These are phyloP conservation scores for Cochlearia excelsa DNA, from an alignment of 345 rosid genomes.

Conservation along the genomic window DNA sequence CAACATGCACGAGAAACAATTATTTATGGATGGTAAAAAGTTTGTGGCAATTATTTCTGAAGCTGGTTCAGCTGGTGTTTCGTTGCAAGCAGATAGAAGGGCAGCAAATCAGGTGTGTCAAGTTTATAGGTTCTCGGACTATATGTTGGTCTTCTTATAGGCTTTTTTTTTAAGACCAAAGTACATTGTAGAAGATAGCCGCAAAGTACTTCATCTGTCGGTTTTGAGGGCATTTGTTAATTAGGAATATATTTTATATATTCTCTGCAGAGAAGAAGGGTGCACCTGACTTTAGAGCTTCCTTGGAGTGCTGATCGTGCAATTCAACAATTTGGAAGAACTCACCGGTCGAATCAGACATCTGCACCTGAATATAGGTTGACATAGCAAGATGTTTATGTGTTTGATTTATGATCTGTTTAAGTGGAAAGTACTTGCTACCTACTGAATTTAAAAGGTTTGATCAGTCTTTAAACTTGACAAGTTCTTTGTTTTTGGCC, in stretches of 20 bases:
- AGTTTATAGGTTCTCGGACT: slow-evolving; percentile 17
- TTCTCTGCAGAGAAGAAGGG: slow-evolving; percentile 75
- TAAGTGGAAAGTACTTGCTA: slow-evolving; percentile 7
- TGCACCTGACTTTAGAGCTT: slow-evolving; percentile 94
- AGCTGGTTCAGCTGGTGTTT: slow-evolving; percentile 99
- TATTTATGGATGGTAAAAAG: slow-evolving; percentile 97
- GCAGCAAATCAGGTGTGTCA: slow-evolving; percentile 73
- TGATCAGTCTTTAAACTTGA: slow-evolving; percentile 20
- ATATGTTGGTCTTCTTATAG: slow-evolving; percentile 4
- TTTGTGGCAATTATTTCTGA: slow-evolving; percentile 92
- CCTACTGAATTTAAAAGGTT: slow-evolving; percentile 5
- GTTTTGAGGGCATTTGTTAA: slow-evolving; percentile 4
- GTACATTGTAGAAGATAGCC: slow-evolving; percentile 13
- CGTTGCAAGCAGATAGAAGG: slow-evolving; percentile 97
- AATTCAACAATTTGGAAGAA: slow-evolving; percentile 98
- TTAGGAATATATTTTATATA: slow-evolving; percentile 12
- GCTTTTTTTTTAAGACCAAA: slow-evolving; percentile 4
- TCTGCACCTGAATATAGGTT: slow-evolving; percentile 98
- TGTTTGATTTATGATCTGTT: slow-evolving; percentile 18
- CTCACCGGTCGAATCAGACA: slow-evolving; percentile 97
- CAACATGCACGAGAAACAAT: slow-evolving; percentile 97
- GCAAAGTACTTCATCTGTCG: slow-evolving; percentile 8
- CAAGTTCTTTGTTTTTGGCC: slow-evolving; percentile 21
- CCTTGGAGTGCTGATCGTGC: slow-evolving; percentile 99
- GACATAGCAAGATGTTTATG: slow-evolving; percentile 22